Evolutionary conservation across 2,329 filamentous ascomycete species (phyloP), one percentile per base, ranked within the genome.

Genomic region (Fusarium bulbicola): DNA sequence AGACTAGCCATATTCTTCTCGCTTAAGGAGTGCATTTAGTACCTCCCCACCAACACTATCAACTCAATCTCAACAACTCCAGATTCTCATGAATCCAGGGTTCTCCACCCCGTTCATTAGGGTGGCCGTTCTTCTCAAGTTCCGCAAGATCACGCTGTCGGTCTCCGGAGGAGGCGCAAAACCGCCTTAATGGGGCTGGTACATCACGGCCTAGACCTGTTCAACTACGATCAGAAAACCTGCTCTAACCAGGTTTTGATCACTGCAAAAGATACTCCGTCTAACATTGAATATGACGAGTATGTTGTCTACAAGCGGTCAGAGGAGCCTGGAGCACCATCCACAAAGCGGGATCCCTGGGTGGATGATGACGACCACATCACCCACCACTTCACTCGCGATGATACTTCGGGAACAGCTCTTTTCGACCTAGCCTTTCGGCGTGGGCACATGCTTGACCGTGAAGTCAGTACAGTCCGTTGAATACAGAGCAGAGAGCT

Each of bases 281-380:
- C 81, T 28, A 79, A 80, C 58, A 75, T 82, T 36, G 82, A 80
- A 58, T 83, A 82, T 42, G 81, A 83, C 39, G 81, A 83, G 72
- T 83, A 82, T 53, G 81, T 82, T 30, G 81, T 82, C 45, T 83
- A 81, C 45, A 79, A 77, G 47, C 71, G 74, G 59, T 61, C 67
- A 37, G 67, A 76, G 52, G 70, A 70, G 16, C 46, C 68, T 54
- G 49, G 56, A 14, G 61, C 68, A 3, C 52, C 59, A 30, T 40
- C 57, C 30, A 50, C 67, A 21, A 50, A 62, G 30, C 60, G 43
- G 20, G 59, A 59, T 28, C 30, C 36, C 21, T 64, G 56, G 57
- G 66, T 39, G 24, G 65, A 73, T 7, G 66, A 73, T 11, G 70
- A 78, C 40, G 66, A 70, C n/a, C 79, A 81, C 36, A 72, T 80